These are phyloP conservation scores for Amniculicola lignicola DNA, from an alignment of 495 filamentous ascomycete genomes.

Conservation along the genomic window DNA sequence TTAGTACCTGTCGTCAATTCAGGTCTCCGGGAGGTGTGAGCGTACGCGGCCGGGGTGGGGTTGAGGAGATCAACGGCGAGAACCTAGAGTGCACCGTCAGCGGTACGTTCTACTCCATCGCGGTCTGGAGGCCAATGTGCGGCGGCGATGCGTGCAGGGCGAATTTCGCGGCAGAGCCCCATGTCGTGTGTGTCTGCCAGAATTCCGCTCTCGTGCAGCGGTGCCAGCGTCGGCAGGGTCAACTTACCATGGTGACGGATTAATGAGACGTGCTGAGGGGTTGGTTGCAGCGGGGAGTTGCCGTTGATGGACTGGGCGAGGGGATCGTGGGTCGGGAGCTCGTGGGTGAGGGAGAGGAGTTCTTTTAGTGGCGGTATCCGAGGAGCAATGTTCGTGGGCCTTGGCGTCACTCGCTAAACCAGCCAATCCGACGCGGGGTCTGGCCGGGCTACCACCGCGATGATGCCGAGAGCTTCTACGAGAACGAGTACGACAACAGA, in stretches of 20 bases:
- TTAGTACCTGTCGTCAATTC: not conserved
- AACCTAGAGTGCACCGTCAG: conserved; percentile 58
- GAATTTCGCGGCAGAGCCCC: conserved; percentile 14
- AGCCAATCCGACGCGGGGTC: too few relatives aligned
- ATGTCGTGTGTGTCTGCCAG: conserved; percentile 21
- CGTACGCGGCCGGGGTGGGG: conserved; percentile 75
- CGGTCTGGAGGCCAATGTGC: not conserved
- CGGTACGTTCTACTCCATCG: not conserved
- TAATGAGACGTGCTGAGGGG: conserved; percentile 9
- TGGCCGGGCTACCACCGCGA: too few relatives aligned
- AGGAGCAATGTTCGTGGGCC: too few relatives aligned
- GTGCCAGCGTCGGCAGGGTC: not conserved
- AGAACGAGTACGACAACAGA: too few relatives aligned
- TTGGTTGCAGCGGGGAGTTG: conserved; percentile 3
- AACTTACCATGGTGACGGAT: conserved; percentile 31
- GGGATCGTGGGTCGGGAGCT: conserved; percentile 8
- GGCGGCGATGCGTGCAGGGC: not conserved
- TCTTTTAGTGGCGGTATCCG: too few relatives aligned
- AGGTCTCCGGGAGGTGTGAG: not conserved
- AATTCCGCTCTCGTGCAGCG: not conserved
- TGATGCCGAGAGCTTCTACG: too few relatives aligned
- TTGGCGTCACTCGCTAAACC: too few relatives aligned
- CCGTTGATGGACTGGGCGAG: conserved; percentile 22
- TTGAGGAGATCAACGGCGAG: conserved; percentile 99
- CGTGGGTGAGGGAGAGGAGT: not conserved